phyloP scores from a whole-genome alignment of 352 stramenopile genomes.

The Phytopythium aichiense region DNA sequence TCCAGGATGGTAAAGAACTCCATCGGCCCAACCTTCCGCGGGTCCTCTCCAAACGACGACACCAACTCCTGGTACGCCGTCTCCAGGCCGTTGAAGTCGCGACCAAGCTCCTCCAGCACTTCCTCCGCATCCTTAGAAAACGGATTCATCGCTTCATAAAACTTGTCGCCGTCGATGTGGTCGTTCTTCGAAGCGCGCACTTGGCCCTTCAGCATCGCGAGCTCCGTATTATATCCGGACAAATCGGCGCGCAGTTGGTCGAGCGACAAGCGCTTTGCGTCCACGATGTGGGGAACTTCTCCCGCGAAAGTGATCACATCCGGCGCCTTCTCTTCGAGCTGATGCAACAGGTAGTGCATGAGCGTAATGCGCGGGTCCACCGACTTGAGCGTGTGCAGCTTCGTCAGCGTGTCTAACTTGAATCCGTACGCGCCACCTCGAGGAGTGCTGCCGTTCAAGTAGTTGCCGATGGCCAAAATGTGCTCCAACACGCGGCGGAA shows the following conservation, averaged over 20 bases:
- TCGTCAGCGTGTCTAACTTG: slow-evolving; percentile 88
- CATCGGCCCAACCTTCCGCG: slow-evolving; percentile 73
- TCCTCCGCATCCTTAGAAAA: slow-evolving; percentile 80
- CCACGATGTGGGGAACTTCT: slow-evolving; percentile 72
- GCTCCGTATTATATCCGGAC: slow-evolving; percentile 76
- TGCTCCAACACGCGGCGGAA: slow-evolving; percentile 76
- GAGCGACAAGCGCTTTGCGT: slow-evolving; percentile 76
- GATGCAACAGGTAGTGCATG: slow-evolving; percentile 78
- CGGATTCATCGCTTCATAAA: slow-evolving; percentile 79
- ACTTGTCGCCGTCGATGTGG: slow-evolving; percentile 66
- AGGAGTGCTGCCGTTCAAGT: slow-evolving; percentile 88
- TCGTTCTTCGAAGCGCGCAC: slow-evolving; percentile 74
- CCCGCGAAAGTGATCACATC: slow-evolving; percentile 76
- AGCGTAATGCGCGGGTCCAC: slow-evolving; percentile 75
- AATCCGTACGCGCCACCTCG: slow-evolving; percentile 90
- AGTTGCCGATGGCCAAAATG: slow-evolving; percentile 91
- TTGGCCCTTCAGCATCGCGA: slow-evolving; percentile 83
- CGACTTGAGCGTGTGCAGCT: slow-evolving; percentile 85
- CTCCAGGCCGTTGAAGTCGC: slow-evolving; percentile 70
- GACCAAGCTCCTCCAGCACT: slow-evolving; percentile 73
- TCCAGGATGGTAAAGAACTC: slow-evolving; percentile 83
- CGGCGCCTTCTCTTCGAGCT: slow-evolving; percentile 72
- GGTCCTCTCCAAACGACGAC: slow-evolving; percentile 81
- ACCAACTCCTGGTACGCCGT: slow-evolving; percentile 75
- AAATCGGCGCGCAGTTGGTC: slow-evolving; percentile 81